Conservation (phyloP, 1,139 yeast species). For the Suhomyces coccinellae region DNA sequence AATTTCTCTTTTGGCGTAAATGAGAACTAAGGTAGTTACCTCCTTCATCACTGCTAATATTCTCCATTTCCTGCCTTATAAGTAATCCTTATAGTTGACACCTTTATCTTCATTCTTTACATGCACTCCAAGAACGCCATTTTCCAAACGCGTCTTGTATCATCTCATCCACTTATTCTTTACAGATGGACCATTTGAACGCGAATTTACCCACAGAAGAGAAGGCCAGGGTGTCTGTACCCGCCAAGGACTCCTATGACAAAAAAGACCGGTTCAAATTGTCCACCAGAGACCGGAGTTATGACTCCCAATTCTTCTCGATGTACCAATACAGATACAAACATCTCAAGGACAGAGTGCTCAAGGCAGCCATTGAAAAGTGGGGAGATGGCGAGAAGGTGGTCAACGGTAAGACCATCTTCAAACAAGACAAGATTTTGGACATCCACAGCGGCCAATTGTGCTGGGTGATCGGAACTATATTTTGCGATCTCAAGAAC, state of each 20-base stretch:
- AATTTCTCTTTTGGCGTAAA: too few relatives aligned
- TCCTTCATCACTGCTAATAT: too few relatives aligned
- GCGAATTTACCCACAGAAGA: slow-evolving; percentile 3
- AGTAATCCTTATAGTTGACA: too few relatives aligned
- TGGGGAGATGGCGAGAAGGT: slow-evolving; percentile 50
- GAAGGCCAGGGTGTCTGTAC: not conserved
- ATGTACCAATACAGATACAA: slow-evolving; percentile 68
- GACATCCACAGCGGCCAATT: slow-evolving; percentile 71
- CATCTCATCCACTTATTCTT: not conserved
- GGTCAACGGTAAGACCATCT: slow-evolving; percentile 36
- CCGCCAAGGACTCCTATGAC: not conserved
- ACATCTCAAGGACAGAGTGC: slow-evolving; percentile 54
- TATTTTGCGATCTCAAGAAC: slow-evolving; percentile 78
- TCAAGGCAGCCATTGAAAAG: slow-evolving; percentile 40
- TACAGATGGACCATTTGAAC: slow-evolving; percentile 8
- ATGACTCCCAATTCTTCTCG: slow-evolving; percentile 70
- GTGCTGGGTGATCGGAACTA: slow-evolving; percentile 90
- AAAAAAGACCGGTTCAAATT: slow-evolving; percentile 11
- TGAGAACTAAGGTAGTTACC: too few relatives aligned
- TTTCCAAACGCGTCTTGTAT: too few relatives aligned
- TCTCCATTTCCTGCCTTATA: too few relatives aligned
- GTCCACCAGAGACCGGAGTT: slow-evolving; percentile 37
- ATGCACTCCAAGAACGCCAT: too few relatives aligned
- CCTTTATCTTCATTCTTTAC: too few relatives aligned
- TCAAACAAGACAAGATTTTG: slow-evolving; percentile 61